These are phyloP conservation scores for Ganoderma multipileum DNA, from an alignment of 1,284 basidiomycete genomes.

Conservation along the genomic window DNA sequence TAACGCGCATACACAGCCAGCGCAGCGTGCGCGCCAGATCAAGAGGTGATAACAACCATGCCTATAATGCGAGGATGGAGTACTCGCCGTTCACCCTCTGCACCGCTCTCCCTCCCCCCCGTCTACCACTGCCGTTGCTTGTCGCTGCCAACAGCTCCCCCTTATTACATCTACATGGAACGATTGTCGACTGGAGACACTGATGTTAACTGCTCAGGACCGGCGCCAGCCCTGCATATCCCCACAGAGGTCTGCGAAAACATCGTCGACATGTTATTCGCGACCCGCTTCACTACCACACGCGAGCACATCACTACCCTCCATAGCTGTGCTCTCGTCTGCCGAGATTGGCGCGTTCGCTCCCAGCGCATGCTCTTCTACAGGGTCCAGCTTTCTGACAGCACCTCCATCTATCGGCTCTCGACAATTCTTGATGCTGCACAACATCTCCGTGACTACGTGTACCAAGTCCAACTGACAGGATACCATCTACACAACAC, in stretches of 20 bases:
- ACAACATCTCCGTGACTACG: background rate
- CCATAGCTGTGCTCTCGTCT: background rate
- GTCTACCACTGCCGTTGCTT: too few species aligned
- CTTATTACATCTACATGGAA: background rate
- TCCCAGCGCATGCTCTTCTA: background rate
- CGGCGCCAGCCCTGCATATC: background rate
- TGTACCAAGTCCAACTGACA: background rate
- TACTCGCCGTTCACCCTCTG: too few species aligned
- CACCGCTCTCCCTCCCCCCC: too few species aligned
- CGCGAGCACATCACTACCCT: background rate
- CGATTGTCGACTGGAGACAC: background rate
- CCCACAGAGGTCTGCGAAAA: background rate
- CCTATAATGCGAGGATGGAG: too few species aligned
- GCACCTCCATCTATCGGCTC: background rate
- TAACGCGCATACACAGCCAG: too few species aligned
- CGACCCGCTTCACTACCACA: too few species aligned
- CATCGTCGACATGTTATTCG: background rate
- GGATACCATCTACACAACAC: background rate
- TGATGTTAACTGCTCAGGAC: background rate
- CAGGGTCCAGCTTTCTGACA: background rate
- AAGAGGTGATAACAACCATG: too few species aligned
- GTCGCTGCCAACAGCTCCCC: too few species aligned
- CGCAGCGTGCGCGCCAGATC: too few species aligned
- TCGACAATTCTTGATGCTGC: background rate
- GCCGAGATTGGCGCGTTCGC: background rate